Evolutionary conservation across 2,329 filamentous ascomycete genomes (phyloP), one percentile per base, ranked within the genome.

Genomic region (Mariannaea elegans): DNA sequence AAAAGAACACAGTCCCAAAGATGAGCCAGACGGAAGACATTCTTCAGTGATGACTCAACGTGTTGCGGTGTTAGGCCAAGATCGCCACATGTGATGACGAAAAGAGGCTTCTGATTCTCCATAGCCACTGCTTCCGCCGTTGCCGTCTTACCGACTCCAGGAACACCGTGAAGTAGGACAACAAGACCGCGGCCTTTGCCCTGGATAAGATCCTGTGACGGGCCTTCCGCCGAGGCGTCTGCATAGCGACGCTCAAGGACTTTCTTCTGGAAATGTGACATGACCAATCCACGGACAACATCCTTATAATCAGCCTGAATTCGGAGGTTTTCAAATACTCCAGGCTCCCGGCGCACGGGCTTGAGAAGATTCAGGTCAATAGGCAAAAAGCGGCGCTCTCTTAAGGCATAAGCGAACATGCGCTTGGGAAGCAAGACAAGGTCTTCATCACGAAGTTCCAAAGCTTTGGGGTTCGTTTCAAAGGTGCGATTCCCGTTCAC

Each of bases 31-130:
- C 75, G 73, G 69, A 82, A 82, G 7, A 81, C 76, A 3, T 80
- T 74, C 63, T 73, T 76, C 1, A 82, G 71, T 1, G 70, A 73
- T 0, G 59, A 59, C 66, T 82, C 80, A 2, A 82, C 77, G 2
- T 78, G 74, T 3, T 72, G 63, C 0, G 81, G 76, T 0, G 75
- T 77, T n/a, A 78, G 67, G 13, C 80, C 78, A 0, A 81, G 74
- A 56, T 83, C 80, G 44, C 82, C 81, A 10, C 80, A 83, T 0
- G 81, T 84, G 51, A 85, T 81, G 7, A 76, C 74, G 42, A 82
- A 82, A 2, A 83, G 68, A 0, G 81, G 82, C 68, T 79, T 80
- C 38, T 70, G 64, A 62, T 77, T 76, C 52, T 74, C 74, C 71
- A 76, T 74, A 2, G 78, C 78, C 1, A 80, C 73, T 1, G 76